phyloP scores from a whole-genome alignment of 352 stramenopile species.

The Pythium volutum region DNA sequence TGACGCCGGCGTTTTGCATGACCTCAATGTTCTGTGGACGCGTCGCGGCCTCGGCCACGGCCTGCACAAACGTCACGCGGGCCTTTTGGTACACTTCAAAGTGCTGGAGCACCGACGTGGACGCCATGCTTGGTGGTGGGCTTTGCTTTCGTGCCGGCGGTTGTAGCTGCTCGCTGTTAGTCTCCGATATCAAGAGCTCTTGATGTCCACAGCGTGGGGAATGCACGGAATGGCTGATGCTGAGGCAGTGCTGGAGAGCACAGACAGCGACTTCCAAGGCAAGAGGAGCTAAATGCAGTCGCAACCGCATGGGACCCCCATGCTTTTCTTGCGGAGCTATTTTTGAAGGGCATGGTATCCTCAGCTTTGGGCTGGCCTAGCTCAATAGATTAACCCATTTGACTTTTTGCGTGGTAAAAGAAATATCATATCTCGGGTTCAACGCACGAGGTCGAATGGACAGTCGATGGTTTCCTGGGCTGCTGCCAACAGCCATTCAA shows the following conservation, averaged over 20 bases:
- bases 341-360: background rate
- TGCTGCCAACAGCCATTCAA: too few species aligned
- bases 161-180: background rate
- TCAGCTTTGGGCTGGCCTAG: background rate
- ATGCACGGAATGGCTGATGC: background rate
- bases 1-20: conserved; percentile 95
- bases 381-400: background rate
- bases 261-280: background rate
- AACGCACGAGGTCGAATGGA: too few species aligned
- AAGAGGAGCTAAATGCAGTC: conserved; percentile 14
- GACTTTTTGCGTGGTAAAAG: too few species aligned
- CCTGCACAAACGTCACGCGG: conserved; percentile 93
- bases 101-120: conserved; percentile 90
- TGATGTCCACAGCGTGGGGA: background rate
- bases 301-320: background rate
- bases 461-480: too few species aligned
- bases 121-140: conserved; percentile 68
- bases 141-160: background rate
- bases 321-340: conserved; percentile 12
- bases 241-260: background rate
- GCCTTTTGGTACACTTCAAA: conserved; percentile 97
- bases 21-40: conserved; percentile 95
- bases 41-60: conserved; percentile 92
- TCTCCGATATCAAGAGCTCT: background rate
- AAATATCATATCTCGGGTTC: too few species aligned